These are phyloP conservation scores for Lactarius tabidus DNA, from an alignment of 768 basidiomycete species.

Conservation along the genomic window DNA sequence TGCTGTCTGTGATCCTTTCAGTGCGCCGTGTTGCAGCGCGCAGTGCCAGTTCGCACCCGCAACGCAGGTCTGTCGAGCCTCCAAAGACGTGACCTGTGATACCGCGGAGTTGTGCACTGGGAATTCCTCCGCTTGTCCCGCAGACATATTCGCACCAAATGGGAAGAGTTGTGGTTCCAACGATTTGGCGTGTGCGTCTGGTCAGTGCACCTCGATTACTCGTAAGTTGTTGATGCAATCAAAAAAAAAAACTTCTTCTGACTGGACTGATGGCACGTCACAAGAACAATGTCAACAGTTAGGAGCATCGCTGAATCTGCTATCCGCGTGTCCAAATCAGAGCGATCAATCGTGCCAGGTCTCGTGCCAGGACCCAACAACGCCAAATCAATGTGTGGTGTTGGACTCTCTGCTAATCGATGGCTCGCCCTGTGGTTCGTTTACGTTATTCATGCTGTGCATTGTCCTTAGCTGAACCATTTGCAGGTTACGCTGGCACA, in stretches of 20 bases:
- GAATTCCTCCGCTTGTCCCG: constrained; percentile 65
- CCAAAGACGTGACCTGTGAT: constrained; percentile 66
- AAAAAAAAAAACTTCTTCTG: too few relatives aligned
- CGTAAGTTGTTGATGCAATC: constrained; percentile 45
- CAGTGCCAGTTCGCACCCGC: constrained; percentile 66
- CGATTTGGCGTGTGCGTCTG: constrained; percentile 69
- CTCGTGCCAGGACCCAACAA: constrained; percentile 69
- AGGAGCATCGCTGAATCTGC: constrained; percentile 67
- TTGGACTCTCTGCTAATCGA: constrained; percentile 70
- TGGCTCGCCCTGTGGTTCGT: constrained; percentile 79
- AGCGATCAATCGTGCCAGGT: constrained; percentile 70
- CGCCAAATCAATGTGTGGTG: constrained; percentile 57
- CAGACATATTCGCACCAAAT: constrained; percentile 57
- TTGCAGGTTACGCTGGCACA: constrained; percentile 62
- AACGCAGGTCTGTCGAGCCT: constrained; percentile 66
- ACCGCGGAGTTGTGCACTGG: constrained; percentile 72
- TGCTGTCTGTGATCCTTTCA: constrained; percentile 76
- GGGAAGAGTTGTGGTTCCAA: constrained; percentile 63
- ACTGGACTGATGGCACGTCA: constrained; percentile 17
- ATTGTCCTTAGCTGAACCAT: constrained; percentile 21
- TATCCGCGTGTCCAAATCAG: constrained; percentile 58
- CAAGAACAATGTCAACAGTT: constrained; percentile 72
- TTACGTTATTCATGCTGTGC: constrained; percentile 12
- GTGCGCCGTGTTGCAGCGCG: constrained; percentile 68
- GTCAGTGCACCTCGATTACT: constrained; percentile 70